A percentile compares a stretch with the other conserved stretches of the same genome.
Conservation (phyloP, 495 filamentous ascomycete genomes). For the Jackrogersella minutella region DNA sequence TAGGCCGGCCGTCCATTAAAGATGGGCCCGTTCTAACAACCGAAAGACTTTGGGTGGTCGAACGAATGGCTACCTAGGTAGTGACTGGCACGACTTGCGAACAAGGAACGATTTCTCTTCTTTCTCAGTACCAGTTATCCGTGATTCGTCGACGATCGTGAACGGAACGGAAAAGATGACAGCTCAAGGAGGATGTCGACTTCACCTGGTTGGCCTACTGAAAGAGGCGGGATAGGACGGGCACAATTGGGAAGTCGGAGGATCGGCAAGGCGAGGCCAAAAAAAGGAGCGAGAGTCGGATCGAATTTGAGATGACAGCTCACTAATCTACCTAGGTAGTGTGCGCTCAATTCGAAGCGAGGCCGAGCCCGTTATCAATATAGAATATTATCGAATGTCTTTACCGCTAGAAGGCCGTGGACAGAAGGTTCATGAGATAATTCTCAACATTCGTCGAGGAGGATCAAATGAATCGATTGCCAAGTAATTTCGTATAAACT, state of each 20-base stretch:
- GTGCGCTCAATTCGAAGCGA: slow-evolving; percentile 25
- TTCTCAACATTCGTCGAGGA: slow-evolving; percentile 18
- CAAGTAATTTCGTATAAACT: slow-evolving; percentile 23
- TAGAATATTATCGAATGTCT: slow-evolving; percentile 34
- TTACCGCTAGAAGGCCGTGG: slow-evolving; percentile 15
- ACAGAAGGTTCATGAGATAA: slow-evolving; percentile 19
- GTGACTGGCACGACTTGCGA: slow-evolving; percentile 24
- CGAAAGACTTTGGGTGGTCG: slow-evolving; percentile 29
- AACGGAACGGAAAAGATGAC: slow-evolving; percentile 1
- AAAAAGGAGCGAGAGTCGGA: slow-evolving; percentile 35
- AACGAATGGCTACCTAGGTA: slow-evolving; percentile 38
- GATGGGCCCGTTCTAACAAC: slow-evolving; percentile 47
- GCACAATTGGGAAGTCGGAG: slow-evolving; percentile 32
- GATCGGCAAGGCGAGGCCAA: slow-evolving; percentile 36
- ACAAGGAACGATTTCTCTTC: slow-evolving; percentile 4
- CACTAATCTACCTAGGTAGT: too few relatives aligned
- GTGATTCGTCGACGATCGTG: slow-evolving; percentile 7
- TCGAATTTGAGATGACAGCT: slow-evolving; percentile 25
- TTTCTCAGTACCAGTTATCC: neutral
- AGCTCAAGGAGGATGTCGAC: neutral
- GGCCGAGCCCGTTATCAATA: slow-evolving; percentile 28
- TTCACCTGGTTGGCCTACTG: slow-evolving; percentile 8
- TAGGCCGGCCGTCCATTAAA: slow-evolving; percentile 62
- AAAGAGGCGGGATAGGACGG: slow-evolving; percentile 10
- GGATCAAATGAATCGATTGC: slow-evolving; percentile 24